Evolutionary conservation across 2,329 filamentous ascomycete genomes (phyloP).

Genomic region (Aspergillus oerlinghausenensis): DNA sequence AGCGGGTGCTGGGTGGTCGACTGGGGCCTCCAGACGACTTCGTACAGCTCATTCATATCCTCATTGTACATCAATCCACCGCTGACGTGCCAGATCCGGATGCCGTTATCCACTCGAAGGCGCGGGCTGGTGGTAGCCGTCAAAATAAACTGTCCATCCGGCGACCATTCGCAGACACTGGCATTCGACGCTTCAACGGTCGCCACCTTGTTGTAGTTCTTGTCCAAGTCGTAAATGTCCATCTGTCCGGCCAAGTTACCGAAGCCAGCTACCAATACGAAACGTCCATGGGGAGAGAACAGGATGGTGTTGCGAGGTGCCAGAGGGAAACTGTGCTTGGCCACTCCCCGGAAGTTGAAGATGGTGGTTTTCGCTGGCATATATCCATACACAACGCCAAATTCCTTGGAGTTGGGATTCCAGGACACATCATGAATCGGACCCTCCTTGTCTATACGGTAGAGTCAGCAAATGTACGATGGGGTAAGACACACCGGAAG

Average conservation of each 20-base stretch:
- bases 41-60: slow-evolving; percentile 91
- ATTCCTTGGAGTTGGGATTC: slow-evolving; percentile 97
- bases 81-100: slow-evolving; percentile 90
- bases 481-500: neutral
- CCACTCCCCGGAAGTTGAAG: slow-evolving; percentile 83
- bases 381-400: slow-evolving; percentile 94
- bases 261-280: slow-evolving; percentile 91
- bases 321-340: slow-evolving; percentile 79
- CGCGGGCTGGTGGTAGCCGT: slow-evolving; percentile 97
- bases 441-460: slow-evolving; percentile 75
- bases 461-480: slow-evolving; percentile 9
- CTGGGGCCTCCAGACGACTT: slow-evolving; percentile 82
- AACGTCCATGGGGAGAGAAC: slow-evolving; percentile 90
- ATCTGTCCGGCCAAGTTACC: slow-evolving; percentile 97
- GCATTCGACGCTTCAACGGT: slow-evolving; percentile 95
- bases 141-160: slow-evolving; percentile 90
- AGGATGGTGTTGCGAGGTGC: slow-evolving; percentile 89
- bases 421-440: slow-evolving; percentile 98
- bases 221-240: slow-evolving; percentile 93
- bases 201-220: slow-evolving; percentile 85
- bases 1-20: slow-evolving; percentile 56
- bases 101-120: slow-evolving; percentile 91
- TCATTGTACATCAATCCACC: slow-evolving; percentile 91
- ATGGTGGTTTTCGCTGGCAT: slow-evolving; percentile 99
- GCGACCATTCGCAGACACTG: slow-evolving; percentile 95